Percentiles rank a stretch among this genome's conserved stretches.
phyloP scores from a whole-genome alignment of 176 grass and related monocot species.

The Tillandsia fasciculata region DNA sequence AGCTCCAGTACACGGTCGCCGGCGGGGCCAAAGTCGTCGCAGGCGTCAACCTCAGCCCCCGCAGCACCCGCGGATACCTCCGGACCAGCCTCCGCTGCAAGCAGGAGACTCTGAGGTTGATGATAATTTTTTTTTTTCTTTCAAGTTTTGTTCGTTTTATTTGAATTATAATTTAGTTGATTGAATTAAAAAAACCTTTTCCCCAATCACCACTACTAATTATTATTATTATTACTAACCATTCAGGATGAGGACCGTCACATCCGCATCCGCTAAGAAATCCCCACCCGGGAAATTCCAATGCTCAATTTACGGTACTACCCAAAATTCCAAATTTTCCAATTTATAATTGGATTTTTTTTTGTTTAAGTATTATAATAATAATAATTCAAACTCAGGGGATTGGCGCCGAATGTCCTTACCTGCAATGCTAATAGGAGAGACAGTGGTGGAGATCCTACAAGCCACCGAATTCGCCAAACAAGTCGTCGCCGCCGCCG shows the following conservation, averaged over 20 bases:
- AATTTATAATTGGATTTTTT: background rate
- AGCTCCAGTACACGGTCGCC: conserved; percentile 88
- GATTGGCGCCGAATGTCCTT: conserved; percentile 67
- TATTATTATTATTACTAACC: background rate
- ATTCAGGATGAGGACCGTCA: conserved; percentile 44
- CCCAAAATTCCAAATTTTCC: background rate
- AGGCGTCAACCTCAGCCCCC: conserved; percentile 80
- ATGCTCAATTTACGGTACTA: conserved; percentile 10
- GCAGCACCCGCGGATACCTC: conserved; percentile 82
- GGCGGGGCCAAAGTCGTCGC: conserved; percentile 78
- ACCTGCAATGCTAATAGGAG: conserved; percentile 74
- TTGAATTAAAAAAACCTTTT: background rate
- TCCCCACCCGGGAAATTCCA: conserved; percentile 66
- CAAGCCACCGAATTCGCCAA: conserved; percentile 62
- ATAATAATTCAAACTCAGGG: conserved; percentile 10
- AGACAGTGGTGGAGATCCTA: conserved; percentile 74
- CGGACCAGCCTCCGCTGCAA: conserved; percentile 88
- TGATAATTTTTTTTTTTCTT: conserved; percentile 16
- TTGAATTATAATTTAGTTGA: background rate
- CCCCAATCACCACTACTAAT: too few species aligned
- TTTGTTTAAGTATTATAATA: too few species aligned
- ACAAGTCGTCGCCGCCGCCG: conserved; percentile 31
- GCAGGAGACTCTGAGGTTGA: conserved; percentile 71
- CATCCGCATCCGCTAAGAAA: conserved; percentile 23
- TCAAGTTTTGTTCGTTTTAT: background rate